A percentile compares a stretch with the other conserved stretches of the same genome.
Conservation (phyloP, 73 alveolate genomes). For the Paramecium sonneborni region DNA sequence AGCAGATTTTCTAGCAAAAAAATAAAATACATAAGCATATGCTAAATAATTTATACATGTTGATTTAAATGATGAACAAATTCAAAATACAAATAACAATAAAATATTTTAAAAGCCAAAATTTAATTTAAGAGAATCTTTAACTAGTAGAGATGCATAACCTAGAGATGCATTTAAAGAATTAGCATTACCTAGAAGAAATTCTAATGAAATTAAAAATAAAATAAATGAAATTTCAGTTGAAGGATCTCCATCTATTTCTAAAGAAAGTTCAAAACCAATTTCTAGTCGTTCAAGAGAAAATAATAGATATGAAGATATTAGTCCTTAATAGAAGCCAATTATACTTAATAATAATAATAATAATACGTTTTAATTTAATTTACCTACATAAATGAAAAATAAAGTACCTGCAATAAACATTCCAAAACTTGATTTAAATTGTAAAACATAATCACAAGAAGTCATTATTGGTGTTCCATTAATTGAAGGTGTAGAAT, state of each 20-base stretch:
- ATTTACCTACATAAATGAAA: background rate
- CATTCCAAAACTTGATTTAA: slow-evolving; percentile 47
- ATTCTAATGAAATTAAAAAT: background rate
- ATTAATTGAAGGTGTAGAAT: slow-evolving; percentile 4
- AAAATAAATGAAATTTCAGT: background rate
- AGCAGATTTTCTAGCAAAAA: slow-evolving; percentile 33
- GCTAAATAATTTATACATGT: background rate
- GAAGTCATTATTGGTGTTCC: slow-evolving; percentile 48
- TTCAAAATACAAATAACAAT: background rate
- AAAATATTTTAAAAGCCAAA: background rate
- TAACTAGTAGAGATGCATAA: slow-evolving; percentile 22
- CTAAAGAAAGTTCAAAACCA: background rate
- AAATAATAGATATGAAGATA: background rate
- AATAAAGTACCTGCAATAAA: slow-evolving; percentile 45
- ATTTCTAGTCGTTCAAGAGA: background rate
- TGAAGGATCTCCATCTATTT: background rate
- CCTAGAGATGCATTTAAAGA: background rate
- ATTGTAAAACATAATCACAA: background rate
- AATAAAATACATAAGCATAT: background rate
- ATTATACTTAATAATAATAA: no score
- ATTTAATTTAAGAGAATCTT: background rate
- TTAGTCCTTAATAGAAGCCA: background rate
- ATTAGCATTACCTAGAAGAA: background rate
- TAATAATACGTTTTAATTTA: background rate
- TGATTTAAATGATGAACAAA: background rate